A percentile compares a stretch with the other conserved stretches of the same genome.
These are phyloP conservation scores for Cladophialophora carrionii DNA, from an alignment of 2,329 filamentous ascomycete species.

Conservation along the genomic window DNA sequence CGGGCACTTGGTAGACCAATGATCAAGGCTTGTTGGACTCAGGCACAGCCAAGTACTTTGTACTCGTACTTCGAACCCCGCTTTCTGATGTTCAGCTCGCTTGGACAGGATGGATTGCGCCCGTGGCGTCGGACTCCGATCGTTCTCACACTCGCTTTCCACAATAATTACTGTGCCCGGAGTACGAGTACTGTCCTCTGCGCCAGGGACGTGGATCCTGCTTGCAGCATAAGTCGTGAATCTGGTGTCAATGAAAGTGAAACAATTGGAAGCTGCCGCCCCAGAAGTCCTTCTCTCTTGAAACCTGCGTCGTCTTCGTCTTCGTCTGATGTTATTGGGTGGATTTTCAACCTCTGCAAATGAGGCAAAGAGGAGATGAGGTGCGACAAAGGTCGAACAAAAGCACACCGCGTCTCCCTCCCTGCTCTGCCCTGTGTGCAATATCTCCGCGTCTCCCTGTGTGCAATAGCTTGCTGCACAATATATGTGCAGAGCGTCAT, in stretches of 20 bases:
- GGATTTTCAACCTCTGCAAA: not conserved
- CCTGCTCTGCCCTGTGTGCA: not conserved
- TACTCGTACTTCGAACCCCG: no score
- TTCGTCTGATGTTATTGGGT: not conserved
- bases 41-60: not conserved
- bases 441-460: not conserved
- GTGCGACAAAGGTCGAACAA: not conserved
- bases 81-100: not conserved
- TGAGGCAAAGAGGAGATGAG: not conserved
- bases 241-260: not conserved
- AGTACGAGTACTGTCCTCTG: no score
- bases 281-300: conserved; percentile 5
- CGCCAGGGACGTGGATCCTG: not conserved
- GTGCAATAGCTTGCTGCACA: not conserved
- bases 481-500: not conserved
- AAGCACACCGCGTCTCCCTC: not conserved
- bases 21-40: not conserved
- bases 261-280: not conserved
- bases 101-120: not conserved
- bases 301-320: not conserved
- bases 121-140: not conserved
- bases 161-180: no score
- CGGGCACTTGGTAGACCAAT: not conserved
- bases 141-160: not conserved
- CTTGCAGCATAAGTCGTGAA: not conserved